Conservation (phyloP, 129 eudicot species). For the Arctium minus region DNA sequence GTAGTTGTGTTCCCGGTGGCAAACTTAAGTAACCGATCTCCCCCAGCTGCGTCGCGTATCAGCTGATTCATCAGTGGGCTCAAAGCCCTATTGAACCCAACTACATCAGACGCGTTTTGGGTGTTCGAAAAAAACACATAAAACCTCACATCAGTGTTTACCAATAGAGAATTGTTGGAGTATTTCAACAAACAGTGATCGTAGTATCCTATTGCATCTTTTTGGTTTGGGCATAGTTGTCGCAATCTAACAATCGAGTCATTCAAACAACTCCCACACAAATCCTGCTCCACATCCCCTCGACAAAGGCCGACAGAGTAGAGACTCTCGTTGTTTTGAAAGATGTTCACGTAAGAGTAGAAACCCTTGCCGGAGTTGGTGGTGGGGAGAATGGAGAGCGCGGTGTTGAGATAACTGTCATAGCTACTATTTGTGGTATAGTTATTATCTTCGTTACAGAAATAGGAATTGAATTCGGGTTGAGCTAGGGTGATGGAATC, state of each 20-base stretch:
- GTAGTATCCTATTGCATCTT: slow-evolving; percentile 9
- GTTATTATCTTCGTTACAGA: too few relatives aligned
- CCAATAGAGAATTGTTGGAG: slow-evolving; percentile 25
- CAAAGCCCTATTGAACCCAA: background rate
- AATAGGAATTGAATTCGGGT: too few relatives aligned
- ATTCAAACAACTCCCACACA: background rate
- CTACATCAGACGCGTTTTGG: background rate
- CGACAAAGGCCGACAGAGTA: background rate
- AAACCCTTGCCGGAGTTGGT: background rate
- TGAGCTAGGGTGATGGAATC: too few relatives aligned
- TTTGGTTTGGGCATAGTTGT: slow-evolving; percentile 12
- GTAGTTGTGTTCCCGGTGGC: background rate
- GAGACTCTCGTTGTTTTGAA: background rate
- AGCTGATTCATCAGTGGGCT: background rate
- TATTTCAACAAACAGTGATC: slow-evolving; percentile 25
- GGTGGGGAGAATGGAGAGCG: too few relatives aligned
- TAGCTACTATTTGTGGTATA: too few relatives aligned
- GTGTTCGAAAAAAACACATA: too few relatives aligned
- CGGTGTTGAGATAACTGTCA: too few relatives aligned
- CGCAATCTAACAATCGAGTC: background rate
- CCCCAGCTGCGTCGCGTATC: background rate
- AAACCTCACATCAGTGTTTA: background rate
- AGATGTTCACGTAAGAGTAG: background rate
- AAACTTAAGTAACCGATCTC: background rate
- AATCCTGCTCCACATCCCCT: background rate